Base-by-base conservation (phyloP, 2,329 filamentous ascomycete species). In the Didymellaceae sp. region DNA sequence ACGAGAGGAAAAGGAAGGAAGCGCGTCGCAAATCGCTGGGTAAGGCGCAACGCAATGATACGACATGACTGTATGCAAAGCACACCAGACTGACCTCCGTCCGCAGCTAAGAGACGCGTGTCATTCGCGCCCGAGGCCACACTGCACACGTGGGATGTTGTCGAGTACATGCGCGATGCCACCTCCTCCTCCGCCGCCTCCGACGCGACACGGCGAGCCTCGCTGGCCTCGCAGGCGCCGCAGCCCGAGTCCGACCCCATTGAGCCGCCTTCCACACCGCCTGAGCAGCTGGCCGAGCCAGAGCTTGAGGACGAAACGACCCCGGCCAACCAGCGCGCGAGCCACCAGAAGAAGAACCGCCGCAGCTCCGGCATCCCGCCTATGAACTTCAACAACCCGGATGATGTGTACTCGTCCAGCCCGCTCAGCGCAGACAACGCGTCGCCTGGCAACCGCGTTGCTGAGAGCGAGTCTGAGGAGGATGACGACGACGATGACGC, bases 81-180 rank as follows among this genome's bases (percentile, higher is more conserved):
- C 0, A n/a, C n/a, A n/a, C 26, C 11, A 17, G 18, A 40, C 59
- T 70, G 25, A 70, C 57, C 13, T 5, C 9, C 9, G 16, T 22
- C 35, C 17, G 31, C 52, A 82, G 83, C 93, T 38, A 96, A 94
- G 71, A 86, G 94, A 66, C 86, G 94, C 67, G 94, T 99, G 25
- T 97, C 93, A 0, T 99, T 99, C 74, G 94, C 94, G 4, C 94
- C 94, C 1, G 94, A 99, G 75, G 94, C 94, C 10, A 99, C 94
- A 3, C 81, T 99, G 26, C 94, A 99, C 71, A 99, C 94, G 0
- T 97, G 96, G 82, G 92, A 97, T 67, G 92, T 94, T 47, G 85
- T 97, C 34, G 93, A 97, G 67, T 89, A 92, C 56, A 82, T 86
- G 69, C 91, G 92, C 66, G 92, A 97, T 69, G 90, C 90, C 16